Percentiles rank a stretch among this genome's conserved stretches.
Evolutionary conservation across 2,329 filamentous ascomycete genomes (phyloP).

Genomic region (Aspergillus pseudotamarii): DNA sequence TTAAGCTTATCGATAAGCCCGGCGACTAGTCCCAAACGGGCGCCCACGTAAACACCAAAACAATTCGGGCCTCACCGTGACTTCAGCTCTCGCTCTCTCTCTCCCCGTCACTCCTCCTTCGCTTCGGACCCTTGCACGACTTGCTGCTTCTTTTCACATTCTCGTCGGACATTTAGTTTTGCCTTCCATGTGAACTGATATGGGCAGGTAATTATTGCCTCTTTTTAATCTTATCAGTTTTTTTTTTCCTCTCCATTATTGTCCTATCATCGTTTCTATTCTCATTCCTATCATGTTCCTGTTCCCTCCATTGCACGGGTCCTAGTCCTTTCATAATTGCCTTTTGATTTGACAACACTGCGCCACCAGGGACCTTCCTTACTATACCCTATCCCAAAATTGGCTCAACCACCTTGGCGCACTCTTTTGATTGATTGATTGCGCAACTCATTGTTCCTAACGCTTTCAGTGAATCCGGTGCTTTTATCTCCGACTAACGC

Average conservation of each 20-base stretch:
- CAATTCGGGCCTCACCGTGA: slow-evolving; percentile 41
- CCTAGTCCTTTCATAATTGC: slow-evolving; percentile 10
- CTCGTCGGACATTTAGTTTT: slow-evolving; percentile 6
- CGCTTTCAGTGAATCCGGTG: neutral
- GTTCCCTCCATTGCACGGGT: slow-evolving; percentile 7
- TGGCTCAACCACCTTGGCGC: neutral
- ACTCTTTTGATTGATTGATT: slow-evolving; percentile 3
- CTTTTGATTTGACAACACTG: slow-evolving; percentile 6
- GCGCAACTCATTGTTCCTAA: neutral
- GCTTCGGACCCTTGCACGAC: slow-evolving; percentile 12
- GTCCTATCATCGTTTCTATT: neutral
- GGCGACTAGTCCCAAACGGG: slow-evolving; percentile 39
- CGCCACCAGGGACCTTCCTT: neutral
- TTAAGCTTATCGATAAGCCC: slow-evolving; percentile 49
- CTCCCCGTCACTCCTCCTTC: slow-evolving; percentile 15
- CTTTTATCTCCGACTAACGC: neutral
- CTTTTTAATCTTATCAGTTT: slow-evolving; percentile 3
- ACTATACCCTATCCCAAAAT: neutral
- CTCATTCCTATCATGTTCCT: slow-evolving; percentile 10
- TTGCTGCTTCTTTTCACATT: slow-evolving; percentile 13
- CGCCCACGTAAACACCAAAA: slow-evolving; percentile 42
- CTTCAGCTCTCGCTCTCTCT: slow-evolving; percentile 16
- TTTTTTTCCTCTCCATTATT: slow-evolving; percentile 11
- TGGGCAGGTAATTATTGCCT: neutral
- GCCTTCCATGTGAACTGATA: neutral